These are phyloP conservation scores for Puccinellia tenuiflora DNA, from an alignment of 176 grass and related monocot genomes.

Conservation along the genomic window DNA sequence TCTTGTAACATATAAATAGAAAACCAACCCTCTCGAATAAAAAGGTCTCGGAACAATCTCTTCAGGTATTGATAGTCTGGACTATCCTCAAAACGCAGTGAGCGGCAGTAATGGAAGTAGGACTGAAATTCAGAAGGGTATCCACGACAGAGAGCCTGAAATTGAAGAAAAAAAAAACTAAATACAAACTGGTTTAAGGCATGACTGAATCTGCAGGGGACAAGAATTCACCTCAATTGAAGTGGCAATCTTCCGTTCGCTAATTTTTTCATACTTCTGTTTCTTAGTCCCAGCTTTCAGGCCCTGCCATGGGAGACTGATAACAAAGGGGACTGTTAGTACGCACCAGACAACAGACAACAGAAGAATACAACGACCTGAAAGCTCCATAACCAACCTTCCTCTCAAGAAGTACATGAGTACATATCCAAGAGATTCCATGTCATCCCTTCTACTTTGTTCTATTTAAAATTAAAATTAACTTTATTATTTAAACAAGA, in stretches of 20 bases:
- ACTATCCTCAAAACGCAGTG: constrained; percentile 73
- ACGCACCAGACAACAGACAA: neutral
- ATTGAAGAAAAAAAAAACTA: neutral
- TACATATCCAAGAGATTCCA: constrained; percentile 97
- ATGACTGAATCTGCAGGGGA: neutral
- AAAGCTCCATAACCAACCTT: constrained; percentile 58
- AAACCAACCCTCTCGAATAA: constrained; percentile 82
- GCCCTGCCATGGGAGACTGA: constrained; percentile 83
- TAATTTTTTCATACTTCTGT: constrained; percentile 94
- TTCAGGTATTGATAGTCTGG: constrained; percentile 84
- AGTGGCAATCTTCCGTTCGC: constrained; percentile 80
- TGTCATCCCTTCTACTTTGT: constrained; percentile 94
- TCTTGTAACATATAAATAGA: neutral
- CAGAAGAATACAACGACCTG: neutral
- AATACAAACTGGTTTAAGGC: neutral
- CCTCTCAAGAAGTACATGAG: constrained; percentile 94
- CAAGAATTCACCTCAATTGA: constrained; percentile 61
- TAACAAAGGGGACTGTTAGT: constrained; percentile 11
- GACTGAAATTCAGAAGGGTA: constrained; percentile 73
- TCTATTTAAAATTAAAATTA: constrained; percentile 38
- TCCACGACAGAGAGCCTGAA: constrained; percentile 62
- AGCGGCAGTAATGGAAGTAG: constrained; percentile 86
- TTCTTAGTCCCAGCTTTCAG: constrained; percentile 93
- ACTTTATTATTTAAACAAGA: neutral
- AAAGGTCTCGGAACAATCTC: constrained; percentile 80